Evolutionary conservation across 345 rosid genomes (phyloP).

Genomic region (Hevea brasiliensis): DNA sequence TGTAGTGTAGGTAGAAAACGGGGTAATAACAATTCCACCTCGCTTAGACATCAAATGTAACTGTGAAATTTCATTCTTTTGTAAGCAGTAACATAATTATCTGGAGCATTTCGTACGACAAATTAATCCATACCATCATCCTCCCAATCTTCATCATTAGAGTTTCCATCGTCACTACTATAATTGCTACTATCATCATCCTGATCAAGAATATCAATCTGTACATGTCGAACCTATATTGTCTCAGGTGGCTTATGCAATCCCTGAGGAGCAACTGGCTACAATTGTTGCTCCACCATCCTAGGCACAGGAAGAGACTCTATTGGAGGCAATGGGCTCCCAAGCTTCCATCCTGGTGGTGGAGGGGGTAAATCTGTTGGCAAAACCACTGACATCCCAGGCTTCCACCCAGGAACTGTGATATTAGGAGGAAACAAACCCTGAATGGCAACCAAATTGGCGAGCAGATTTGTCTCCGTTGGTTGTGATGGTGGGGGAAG

Average conservation of each 20-base stretch:
- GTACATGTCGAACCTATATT: slow-evolving; percentile 80
- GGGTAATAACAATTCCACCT: too few species aligned
- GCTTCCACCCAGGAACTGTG: slow-evolving; percentile 87
- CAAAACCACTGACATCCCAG: slow-evolving; percentile 89
- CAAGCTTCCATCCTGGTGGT: slow-evolving; percentile 95
- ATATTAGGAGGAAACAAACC: slow-evolving; percentile 65
- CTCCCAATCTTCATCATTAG: slow-evolving; percentile 30
- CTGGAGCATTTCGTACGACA: neutral
- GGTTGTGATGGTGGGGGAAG: slow-evolving; percentile 42
- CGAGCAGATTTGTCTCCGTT: slow-evolving; percentile 36
- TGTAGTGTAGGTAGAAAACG: too few species aligned
- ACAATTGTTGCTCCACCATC: slow-evolving; percentile 43
- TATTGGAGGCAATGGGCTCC: slow-evolving; percentile 75
- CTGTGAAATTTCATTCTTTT: too few species aligned
- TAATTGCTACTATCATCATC: slow-evolving; percentile 75
- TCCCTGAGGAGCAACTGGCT: slow-evolving; percentile 53
- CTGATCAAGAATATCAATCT: slow-evolving; percentile 70
- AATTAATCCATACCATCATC: neutral
- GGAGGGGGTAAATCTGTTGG: slow-evolving; percentile 68
- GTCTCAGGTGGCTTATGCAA: slow-evolving; percentile 63
- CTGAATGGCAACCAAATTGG: slow-evolving; percentile 49
- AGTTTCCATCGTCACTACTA: slow-evolving; percentile 40
- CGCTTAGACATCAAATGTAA: too few species aligned
- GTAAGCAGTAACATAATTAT: neutral
- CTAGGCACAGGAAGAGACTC: slow-evolving; percentile 58